Evolutionary conservation across 257 asterid genomes (phyloP), one percentile per base, ranked within the genome.

Genomic region (Voacanga thouarsii): DNA sequence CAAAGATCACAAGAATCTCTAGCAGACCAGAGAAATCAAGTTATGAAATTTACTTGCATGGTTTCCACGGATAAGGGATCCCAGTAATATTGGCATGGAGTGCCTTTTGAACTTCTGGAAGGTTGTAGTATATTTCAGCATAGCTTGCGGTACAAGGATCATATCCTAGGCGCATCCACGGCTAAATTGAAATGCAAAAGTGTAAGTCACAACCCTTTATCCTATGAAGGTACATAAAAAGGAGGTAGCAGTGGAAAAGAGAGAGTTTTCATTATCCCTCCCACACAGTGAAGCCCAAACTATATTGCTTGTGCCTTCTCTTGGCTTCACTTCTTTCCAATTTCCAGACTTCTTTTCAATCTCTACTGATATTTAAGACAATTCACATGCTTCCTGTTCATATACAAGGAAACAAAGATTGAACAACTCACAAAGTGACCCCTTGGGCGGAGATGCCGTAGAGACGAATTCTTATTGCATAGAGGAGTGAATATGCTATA

Each of bases 101-200:
- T 12, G 98, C 99, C 78, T 84, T 87, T 74, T 96, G 99, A 79
- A 96, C 99, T 74, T 91, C 93, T 23, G 96, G 94, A 80, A 79
- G 91, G 87, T 96, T 96, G 85, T 89, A 93, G 87, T 96, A 96
- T 19, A 82, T 77, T 41, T 83, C 65, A 2, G 98, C 84, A 80
- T 94, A 86, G 68, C 92, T 91, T 66, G 89, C 98, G 0, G 99
- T 89, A 78, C 99, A 96, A 4, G 98, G 99, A 78, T 96, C 99
- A 26, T 93, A 94, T 44, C 91, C 99, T 86, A 95, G 85, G 55
- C 87, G 88, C 97, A 92, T 87, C 98, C 96, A 91, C 72, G 98
- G 98, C 99, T 96, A 82, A 71, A 77, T 76, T 79, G n/a, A 61
- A 67, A 85, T 74, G 72, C 73, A 78, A 66, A 39, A 59, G 28